Percentiles rank a stretch among this genome's conserved stretches.
These are phyloP conservation scores for Lepidium africanum DNA, from an alignment of 345 rosid species.

Conservation along the genomic window DNA sequence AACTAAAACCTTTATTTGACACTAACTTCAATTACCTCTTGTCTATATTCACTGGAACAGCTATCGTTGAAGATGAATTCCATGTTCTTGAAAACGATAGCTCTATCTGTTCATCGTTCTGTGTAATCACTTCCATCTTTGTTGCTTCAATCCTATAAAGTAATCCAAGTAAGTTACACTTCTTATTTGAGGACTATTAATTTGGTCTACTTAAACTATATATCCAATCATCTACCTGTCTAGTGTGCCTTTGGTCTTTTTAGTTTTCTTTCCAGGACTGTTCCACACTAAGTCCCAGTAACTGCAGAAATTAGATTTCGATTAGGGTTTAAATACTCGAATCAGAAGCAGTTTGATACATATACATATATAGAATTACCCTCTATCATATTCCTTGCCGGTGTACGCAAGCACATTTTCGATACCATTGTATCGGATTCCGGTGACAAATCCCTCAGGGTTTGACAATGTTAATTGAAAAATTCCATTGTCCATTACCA, in stretches of 20 bases:
- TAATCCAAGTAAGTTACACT: background rate
- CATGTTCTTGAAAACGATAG: conserved; percentile 52
- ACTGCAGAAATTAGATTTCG: background rate
- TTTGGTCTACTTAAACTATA: background rate
- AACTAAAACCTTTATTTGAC: background rate
- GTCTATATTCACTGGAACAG: conserved; percentile 58
- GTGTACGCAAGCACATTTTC: conserved; percentile 72
- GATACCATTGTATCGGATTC: conserved; percentile 50
- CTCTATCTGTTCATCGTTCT: conserved; percentile 51
- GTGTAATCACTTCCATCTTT: conserved; percentile 38
- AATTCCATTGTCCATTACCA: conserved; percentile 70
- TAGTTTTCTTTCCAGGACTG: conserved; percentile 22
- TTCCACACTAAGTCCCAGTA: conserved; percentile 35
- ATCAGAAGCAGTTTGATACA: background rate
- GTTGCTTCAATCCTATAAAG: conserved; percentile 53
- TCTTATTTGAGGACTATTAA: background rate
- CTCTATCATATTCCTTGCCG: conserved; percentile 62
- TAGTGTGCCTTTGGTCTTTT: conserved; percentile 27
- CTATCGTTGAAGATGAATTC: conserved; percentile 36
- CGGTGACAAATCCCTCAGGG: conserved; percentile 71
- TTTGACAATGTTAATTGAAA: conserved; percentile 61
- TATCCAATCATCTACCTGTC: conserved; percentile 8
- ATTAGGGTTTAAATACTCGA: background rate
- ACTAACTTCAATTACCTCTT: conserved; percentile 36
- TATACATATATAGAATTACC: conserved; percentile 32